Evolutionary conservation across 768 basidiomycete genomes (phyloP).

Genomic region (Suillus ampliporus): DNA sequence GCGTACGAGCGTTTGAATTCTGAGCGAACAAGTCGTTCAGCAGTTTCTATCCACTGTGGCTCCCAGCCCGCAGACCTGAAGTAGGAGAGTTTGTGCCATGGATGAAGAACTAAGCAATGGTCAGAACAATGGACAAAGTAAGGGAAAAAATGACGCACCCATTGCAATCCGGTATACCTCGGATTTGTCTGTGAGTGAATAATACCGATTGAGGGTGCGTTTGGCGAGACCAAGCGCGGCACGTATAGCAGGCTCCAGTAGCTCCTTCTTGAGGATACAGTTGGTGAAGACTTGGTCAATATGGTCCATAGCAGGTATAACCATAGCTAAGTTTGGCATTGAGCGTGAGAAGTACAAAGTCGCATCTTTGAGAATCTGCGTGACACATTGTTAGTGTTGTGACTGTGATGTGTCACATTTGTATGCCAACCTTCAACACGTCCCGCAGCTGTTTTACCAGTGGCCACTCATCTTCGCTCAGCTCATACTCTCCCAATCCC

Average conservation of each 20-base stretch:
- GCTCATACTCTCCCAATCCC: constrained; percentile 19
- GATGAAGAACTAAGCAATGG: constrained; percentile 32
- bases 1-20: constrained; percentile 21
- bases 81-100: constrained; percentile 33
- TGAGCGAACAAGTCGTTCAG: constrained; percentile 25
- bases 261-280: constrained; percentile 17
- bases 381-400: too few relatives aligned
- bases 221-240: constrained; percentile 23
- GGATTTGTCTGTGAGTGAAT: constrained; percentile 26
- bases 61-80: constrained; percentile 33
- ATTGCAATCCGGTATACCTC: constrained; percentile 35
- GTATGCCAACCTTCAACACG: constrained; percentile 26
- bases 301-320: constrained; percentile 42
- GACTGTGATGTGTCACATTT: too few relatives aligned
- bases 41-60: constrained; percentile 31
- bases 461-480: too few relatives aligned
- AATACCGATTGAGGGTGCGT: constrained; percentile 31
- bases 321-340: constrained; percentile 28
- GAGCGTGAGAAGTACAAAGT: constrained; percentile 32
- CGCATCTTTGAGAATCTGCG: constrained; percentile 28
- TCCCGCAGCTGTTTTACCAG: constrained; percentile 24
- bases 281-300: constrained; percentile 32
- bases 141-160: constrained; percentile 18
- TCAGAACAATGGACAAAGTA: neutral
- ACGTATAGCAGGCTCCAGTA: neutral